Evolutionary conservation across 2,329 filamentous ascomycete genomes (phyloP), one percentile per base, ranked within the genome.

Genomic region (Aspergillus chevalieri): DNA sequence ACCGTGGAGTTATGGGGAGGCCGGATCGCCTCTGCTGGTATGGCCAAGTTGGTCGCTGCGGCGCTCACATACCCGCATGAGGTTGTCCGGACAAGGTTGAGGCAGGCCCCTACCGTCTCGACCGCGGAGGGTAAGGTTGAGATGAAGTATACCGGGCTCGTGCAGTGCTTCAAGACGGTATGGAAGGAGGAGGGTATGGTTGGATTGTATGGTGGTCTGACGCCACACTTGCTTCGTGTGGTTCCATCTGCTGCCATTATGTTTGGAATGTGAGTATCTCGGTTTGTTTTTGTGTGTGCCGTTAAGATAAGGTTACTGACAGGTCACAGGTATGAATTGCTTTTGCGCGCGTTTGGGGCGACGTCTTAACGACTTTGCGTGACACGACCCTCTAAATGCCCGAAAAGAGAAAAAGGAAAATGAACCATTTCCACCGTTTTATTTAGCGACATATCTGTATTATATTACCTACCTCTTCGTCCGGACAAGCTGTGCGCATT

Each of bases 201-300:
- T 43, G 87, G 86, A 28, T 76, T 97, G 53, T 97, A 96, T 65
- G 91, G 92, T 49, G 91, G 91, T 15, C 77, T 97, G 62, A 94
- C 91, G 12, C 90, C 92, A 43, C 92, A 97, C 66, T 82, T 97
- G 62, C 81, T 96, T 70, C 81, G 91, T 53, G 91, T 91, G 6
- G 91, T 96, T 5, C 92, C 92, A 1, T 93, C 87, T 59, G 90
- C 92, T 6, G 90, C 88, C 58, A 95, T 97, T 68, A 96, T 95
- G 87, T 95, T 96, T 68, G 90, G 89, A 70, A 93, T 93, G 76
- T 95, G 77, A 65, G 63, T 57, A 30, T 46, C 49, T 17, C 47
- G 34, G 15, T 34, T 38, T 30, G 17, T 34, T 33, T 49, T 21
- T 46, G n/a, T 36, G n/a, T 43, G 19, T 19, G 43, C 26, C 52